Evolutionary conservation across 2,329 filamentous ascomycete genomes (phyloP).

Genomic region (Apiospora kogelbergensis): DNA sequence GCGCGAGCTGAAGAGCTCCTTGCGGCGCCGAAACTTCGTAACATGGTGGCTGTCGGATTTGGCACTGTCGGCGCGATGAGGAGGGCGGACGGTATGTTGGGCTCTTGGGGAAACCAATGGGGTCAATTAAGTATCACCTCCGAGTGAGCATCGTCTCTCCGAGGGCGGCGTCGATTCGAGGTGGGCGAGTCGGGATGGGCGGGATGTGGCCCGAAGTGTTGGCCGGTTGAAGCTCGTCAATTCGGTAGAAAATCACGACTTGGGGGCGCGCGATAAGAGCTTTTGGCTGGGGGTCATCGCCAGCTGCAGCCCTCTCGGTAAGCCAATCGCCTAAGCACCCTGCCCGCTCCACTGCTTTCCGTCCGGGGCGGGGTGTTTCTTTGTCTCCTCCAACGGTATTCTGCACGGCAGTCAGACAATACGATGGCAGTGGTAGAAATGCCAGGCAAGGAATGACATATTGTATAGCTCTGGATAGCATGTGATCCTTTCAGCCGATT

Average conservation of each 20-base stretch:
- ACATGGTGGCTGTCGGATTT: background rate
- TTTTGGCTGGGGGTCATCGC: background rate
- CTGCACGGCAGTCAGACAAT: background rate
- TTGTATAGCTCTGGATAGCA: background rate
- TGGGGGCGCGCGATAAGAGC: constrained; percentile 1
- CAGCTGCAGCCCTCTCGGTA: background rate
- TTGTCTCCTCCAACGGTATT: background rate
- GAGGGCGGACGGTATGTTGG: background rate
- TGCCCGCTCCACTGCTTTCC: background rate
- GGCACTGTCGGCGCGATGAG: background rate
- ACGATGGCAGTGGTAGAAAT: too few relatives aligned
- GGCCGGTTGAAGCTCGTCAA: constrained; percentile 4
- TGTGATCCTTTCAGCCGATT: too few relatives aligned
- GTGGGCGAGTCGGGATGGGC: background rate
- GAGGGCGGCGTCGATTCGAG: background rate
- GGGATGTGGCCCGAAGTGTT: background rate
- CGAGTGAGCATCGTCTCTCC: background rate
- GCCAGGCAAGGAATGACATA: background rate
- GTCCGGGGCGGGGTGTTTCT: background rate
- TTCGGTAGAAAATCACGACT: constrained; percentile 5
- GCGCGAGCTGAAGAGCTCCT: constrained; percentile 5
- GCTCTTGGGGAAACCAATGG: background rate
- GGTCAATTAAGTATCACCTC: background rate
- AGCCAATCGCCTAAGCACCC: background rate
- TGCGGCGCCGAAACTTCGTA: constrained; percentile 4